A percentile compares a stretch with the other conserved stretches of the same genome.
These are phyloP conservation scores for Xylaria multiplex DNA, from an alignment of 2,329 filamentous ascomycete genomes.

Conservation along the genomic window DNA sequence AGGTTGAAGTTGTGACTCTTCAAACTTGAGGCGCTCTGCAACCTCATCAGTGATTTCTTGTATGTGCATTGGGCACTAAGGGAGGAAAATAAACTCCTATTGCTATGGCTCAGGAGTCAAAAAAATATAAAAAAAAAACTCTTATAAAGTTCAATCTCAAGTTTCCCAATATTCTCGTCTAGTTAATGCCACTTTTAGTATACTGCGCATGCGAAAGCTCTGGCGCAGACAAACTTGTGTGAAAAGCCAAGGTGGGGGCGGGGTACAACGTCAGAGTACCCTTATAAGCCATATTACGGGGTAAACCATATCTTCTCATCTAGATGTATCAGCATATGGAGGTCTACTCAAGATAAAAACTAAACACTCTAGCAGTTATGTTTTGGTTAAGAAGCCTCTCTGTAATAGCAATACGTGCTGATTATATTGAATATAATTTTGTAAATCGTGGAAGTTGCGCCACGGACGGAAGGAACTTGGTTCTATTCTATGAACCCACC, in stretches of 20 bases:
- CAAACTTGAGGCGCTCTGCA: slow-evolving; percentile 52
- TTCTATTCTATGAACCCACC: slow-evolving; percentile 16
- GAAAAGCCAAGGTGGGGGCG: slow-evolving; percentile 27
- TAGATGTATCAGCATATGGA: background rate
- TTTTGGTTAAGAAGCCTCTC: background rate
- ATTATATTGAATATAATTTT: background rate
- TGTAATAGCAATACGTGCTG: background rate
- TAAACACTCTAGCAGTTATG: background rate
- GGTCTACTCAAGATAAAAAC: background rate
- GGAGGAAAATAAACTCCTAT: background rate
- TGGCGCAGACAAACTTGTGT: slow-evolving; percentile 16
- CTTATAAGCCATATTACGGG: slow-evolving; percentile 28
- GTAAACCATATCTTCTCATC: slow-evolving; percentile 4
- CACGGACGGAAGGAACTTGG: background rate
- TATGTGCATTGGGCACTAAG: slow-evolving; percentile 48
- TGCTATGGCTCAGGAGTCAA: background rate
- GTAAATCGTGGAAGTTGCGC: background rate
- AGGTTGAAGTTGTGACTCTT: slow-evolving; percentile 43
- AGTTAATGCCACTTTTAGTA: background rate
- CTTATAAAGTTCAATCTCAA: background rate
- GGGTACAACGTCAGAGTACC: slow-evolving; percentile 28
- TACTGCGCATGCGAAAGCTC: slow-evolving; percentile 1
- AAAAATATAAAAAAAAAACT: no score
- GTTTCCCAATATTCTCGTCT: background rate
- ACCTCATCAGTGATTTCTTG: slow-evolving; percentile 56